Base-by-base conservation (phyloP, 2,329 filamentous ascomycete genomes). In the Helminthosporium solani region DNA sequence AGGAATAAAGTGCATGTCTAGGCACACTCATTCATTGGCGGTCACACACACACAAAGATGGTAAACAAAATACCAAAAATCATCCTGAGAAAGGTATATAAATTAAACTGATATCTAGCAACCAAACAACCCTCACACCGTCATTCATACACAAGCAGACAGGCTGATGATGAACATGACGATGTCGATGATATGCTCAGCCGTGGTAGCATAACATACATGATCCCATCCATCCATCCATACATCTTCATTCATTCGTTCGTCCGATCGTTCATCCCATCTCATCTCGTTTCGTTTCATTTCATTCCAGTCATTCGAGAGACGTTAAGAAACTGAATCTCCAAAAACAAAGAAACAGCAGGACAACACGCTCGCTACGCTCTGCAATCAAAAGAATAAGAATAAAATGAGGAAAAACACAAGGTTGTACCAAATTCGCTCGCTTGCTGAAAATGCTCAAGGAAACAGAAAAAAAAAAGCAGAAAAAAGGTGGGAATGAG, bases 341-440 rank as follows among this genome's bases (percentile, higher is more conserved):
- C n/a, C n/a, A n/a, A n/a, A n/a, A 64, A 66, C 49, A 60, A 64
- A 61, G 28, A 16, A 34, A 33, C 9, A 36, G n/a, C n/a, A n/a
- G n/a, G n/a, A 23, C 16, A n/a, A 46, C 64, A 54, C 59, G 59
- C 64, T 66, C 62, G 64, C 63, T 65, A 58, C 60, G 63, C 61
- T 67, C 52, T 60, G 61, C 61, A 61, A 25, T 37, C 50, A 56
- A 55, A 52, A 42, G 45, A 56, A 42, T 19, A 19, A 27, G 47
- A 28, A 14, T 42, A 49, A 47, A 41, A 31, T 5, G 46, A 42
- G 58, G 49, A 53, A 63, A 61, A 49, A 52, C 58, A 54, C 63
- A 61, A 12, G 14, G 14, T 8, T 12, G 56, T 58, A 51, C 53
- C 55, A 57, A 61, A 65, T 61, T 42, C 44, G 40, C 40, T 53